phyloP scores from a whole-genome alignment of 2,329 filamentous ascomycete species.

The Byssochlamys sp. region DNA sequence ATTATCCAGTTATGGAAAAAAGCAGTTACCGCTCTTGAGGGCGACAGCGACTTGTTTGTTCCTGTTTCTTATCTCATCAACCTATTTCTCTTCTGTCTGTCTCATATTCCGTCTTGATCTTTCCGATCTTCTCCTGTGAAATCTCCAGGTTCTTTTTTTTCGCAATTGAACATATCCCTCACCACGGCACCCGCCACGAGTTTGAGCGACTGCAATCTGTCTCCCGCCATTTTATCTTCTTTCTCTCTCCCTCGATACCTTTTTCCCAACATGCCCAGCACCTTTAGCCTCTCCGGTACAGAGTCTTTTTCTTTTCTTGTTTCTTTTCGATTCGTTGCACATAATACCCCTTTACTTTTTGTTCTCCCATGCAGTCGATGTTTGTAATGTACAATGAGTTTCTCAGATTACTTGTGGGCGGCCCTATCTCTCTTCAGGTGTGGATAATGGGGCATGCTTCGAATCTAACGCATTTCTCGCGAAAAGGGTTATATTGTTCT shows the following conservation, averaged over 20 bases:
- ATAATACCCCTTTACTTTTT: constrained; percentile 8
- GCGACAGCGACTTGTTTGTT: neutral
- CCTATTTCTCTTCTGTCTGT: neutral
- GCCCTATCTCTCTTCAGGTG: neutral
- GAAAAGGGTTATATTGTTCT: neutral
- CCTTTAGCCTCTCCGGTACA: neutral
- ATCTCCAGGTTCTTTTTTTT: neutral
- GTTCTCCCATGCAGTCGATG: constrained; percentile 14
- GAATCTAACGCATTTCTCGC: neutral
- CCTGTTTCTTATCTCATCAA: neutral
- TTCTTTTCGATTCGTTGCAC: neutral
- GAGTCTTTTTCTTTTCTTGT: neutral
- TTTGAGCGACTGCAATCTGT: constrained; percentile 5
- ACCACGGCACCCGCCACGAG: constrained; percentile 1
- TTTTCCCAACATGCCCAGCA: neutral
- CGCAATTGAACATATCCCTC: neutral
- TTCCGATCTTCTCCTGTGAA: neutral
- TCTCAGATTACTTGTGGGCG: neutral
- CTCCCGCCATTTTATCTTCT: neutral
- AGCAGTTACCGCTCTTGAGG: neutral
- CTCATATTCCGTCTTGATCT: neutral
- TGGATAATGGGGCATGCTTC: neutral
- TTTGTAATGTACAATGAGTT: constrained; percentile 5
- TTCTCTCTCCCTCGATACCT: neutral
- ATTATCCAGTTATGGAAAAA: neutral